Evolutionary conservation across 1,139 yeast species (phyloP).

Genomic region (Hansenula lynferdii): DNA sequence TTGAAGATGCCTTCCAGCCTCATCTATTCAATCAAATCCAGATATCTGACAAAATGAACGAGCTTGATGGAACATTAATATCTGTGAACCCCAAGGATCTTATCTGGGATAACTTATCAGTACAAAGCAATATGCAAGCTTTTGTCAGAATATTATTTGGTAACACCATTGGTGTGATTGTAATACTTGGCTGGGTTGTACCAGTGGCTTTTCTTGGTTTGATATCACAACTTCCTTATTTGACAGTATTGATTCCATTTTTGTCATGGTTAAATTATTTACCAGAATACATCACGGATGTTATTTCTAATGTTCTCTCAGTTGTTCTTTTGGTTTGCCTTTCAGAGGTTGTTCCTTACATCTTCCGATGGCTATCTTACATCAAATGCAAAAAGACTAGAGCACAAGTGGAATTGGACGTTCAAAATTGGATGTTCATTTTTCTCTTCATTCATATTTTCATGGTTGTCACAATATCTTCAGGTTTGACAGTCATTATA

Average conservation of each 20-base stretch:
- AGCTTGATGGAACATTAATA: conserved; percentile 37
- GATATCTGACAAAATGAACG: conserved; percentile 38
- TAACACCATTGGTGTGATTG: conserved; percentile 36
- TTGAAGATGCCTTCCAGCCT: conserved; percentile 43
- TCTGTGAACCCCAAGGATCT: conserved; percentile 55
- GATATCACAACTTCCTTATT: conserved; percentile 57
- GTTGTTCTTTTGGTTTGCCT: conserved; percentile 53
- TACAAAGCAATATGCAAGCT: conserved; percentile 29
- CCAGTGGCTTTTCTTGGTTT: conserved; percentile 72
- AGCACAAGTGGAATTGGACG: conserved; percentile 49
- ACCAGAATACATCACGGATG: conserved; percentile 49
- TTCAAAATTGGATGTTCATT: conserved; percentile 64
- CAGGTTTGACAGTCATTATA: conserved; percentile 67
- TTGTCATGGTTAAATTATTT: conserved; percentile 44
- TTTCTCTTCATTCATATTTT: conserved; percentile 80
- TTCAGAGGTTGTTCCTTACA: conserved; percentile 49
- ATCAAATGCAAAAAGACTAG: conserved; percentile 52
- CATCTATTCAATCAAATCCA: conserved; percentile 52
- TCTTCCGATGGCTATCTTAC: conserved; percentile 44
- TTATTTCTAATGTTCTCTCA: conserved; percentile 55
- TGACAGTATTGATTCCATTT: conserved; percentile 51
- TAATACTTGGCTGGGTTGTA: conserved; percentile 57
- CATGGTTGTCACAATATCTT: conserved; percentile 78
- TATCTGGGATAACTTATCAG: conserved; percentile 50
- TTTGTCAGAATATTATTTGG: conserved; percentile 38